A percentile compares a stretch with the other conserved stretches of the same genome.
These are phyloP conservation scores for Penicillium corylophilum DNA, from an alignment of 2,329 filamentous ascomycete genomes.

Conservation along the genomic window DNA sequence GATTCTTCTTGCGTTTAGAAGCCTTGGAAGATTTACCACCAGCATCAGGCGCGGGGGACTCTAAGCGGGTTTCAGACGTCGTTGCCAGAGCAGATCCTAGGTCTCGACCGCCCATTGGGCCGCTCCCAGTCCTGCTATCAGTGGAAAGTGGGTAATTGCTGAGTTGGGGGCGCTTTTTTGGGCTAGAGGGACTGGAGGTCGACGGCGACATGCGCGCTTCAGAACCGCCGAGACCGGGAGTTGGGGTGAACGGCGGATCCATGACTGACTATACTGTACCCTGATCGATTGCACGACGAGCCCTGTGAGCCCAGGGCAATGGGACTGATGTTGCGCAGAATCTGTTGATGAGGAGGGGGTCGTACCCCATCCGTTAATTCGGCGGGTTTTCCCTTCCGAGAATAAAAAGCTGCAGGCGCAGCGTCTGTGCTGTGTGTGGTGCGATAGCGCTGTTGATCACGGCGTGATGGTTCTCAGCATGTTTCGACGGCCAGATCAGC, in stretches of 20 bases:
- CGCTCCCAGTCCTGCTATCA: slow-evolving; percentile 19
- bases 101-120: slow-evolving; percentile 20
- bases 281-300: background rate
- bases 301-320: background rate
- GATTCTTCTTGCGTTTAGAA: slow-evolving; percentile 61
- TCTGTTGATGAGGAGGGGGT: background rate
- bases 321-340: background rate
- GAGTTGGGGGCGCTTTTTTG: slow-evolving; percentile 12
- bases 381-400: slow-evolving; percentile 1
- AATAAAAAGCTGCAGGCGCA: background rate
- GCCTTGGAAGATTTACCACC: slow-evolving; percentile 24
- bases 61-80: slow-evolving; percentile 22
- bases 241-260: slow-evolving; percentile 15
- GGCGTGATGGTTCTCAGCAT: slow-evolving; percentile 11
- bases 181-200: slow-evolving; percentile 14
- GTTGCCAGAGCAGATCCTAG: slow-evolving; percentile 12
- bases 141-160: slow-evolving; percentile 21
- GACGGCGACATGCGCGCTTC: slow-evolving; percentile 12
- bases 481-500: slow-evolving; percentile 11
- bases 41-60: slow-evolving; percentile 20
- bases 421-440: background rate
- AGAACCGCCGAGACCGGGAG: slow-evolving; percentile 4
- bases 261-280: slow-evolving; percentile 1
- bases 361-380: slow-evolving; percentile 3
- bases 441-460: slow-evolving; percentile 10